Evolutionary conservation across 768 basidiomycete species (phyloP), one percentile per base, ranked within the genome.

Genomic region (Cystobasidium tubakii): DNA sequence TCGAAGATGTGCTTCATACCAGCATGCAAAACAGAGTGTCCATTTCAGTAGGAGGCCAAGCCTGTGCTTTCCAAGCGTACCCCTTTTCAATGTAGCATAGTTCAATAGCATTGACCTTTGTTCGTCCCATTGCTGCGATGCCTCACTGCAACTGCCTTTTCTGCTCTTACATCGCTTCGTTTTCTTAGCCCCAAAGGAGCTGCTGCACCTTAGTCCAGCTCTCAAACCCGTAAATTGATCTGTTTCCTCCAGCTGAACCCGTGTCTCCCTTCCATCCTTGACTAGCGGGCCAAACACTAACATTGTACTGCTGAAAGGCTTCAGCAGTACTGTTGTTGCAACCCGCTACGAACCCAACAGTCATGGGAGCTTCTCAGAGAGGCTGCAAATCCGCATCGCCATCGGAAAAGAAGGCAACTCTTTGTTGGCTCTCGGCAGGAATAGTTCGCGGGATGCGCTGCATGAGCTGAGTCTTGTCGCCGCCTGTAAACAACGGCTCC

Each of bases 331-430:
- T 70, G 31, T 27, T 27, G 27, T 31, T 27, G 7, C 7, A 36
- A 19, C 67, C 67, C 10, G 67, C 67, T 19, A 33, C 50, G 25
- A 55, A 29, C n/a, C 67, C 67, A 13, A 70, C 29, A 25, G 44
- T 70, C 29, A 31, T 70, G 3, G 67, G 67, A n/a, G n/a, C 12
- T 29, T 70, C 46, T 46, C 44, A 53, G n/a, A 70, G 50, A 7
- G 67, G 67, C 67, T 70, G 46, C 19, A 70, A 31, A 34, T 70
- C 67, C 15, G 67, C 67, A 25, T 55, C 46, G 25, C 67, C 67
- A 42, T 70, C 67, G 7, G 29, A 53, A 12, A 43, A 44, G 53
- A 70, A 70, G 53, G 50, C n/a, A 3, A 70, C 53, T 13, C 23
- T 55, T 34, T 70, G 7, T n/a, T 55, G 44, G 17, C 31, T 43